phyloP scores from a whole-genome alignment of 2,329 filamentous ascomycete genomes.

The Didymella lethalis region DNA sequence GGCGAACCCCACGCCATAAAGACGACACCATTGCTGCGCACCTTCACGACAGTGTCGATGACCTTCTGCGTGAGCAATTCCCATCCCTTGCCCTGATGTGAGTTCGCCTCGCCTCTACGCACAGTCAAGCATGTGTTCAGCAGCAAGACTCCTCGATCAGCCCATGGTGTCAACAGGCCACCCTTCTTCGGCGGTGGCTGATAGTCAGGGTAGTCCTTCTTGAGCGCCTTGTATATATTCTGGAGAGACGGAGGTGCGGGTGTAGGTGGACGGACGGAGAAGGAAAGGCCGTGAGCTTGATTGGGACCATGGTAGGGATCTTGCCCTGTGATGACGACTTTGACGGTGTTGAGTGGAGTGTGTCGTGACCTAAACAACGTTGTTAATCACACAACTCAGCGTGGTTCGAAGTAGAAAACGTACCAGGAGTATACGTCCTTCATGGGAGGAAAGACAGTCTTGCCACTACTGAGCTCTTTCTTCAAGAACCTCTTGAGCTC shows the following conservation, averaged over 20 bases:
- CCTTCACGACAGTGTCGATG: slow-evolving; percentile 84
- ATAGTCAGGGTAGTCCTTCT: slow-evolving; percentile 87
- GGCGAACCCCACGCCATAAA: slow-evolving; percentile 94
- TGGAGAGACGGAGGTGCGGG: slow-evolving; percentile 85
- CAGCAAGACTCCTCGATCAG: slow-evolving; percentile 88
- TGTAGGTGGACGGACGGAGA: slow-evolving; percentile 90
- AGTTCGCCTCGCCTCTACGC: slow-evolving; percentile 85
- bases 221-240: slow-evolving; percentile 91
- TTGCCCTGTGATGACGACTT: slow-evolving; percentile 92
- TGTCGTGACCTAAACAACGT: slow-evolving; percentile 78
- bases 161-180: slow-evolving; percentile 91
- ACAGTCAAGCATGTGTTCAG: slow-evolving; percentile 96
- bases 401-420: slow-evolving; percentile 28
- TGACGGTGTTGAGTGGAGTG: slow-evolving; percentile 86
- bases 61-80: slow-evolving; percentile 90
- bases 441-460: slow-evolving; percentile 85
- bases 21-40: slow-evolving; percentile 81
- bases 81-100: slow-evolving; percentile 87
- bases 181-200: slow-evolving; percentile 75
- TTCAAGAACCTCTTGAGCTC: slow-evolving; percentile 87
- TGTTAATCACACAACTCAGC: slow-evolving; percentile 9
- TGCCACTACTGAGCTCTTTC: slow-evolving; percentile 74
- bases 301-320: slow-evolving; percentile 97
- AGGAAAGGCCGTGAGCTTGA: slow-evolving; percentile 95
- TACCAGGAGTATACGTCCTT: slow-evolving; percentile 96